Evolutionary conservation across 345 rosid species (phyloP).

Genomic region (Pistacia integerrima): DNA sequence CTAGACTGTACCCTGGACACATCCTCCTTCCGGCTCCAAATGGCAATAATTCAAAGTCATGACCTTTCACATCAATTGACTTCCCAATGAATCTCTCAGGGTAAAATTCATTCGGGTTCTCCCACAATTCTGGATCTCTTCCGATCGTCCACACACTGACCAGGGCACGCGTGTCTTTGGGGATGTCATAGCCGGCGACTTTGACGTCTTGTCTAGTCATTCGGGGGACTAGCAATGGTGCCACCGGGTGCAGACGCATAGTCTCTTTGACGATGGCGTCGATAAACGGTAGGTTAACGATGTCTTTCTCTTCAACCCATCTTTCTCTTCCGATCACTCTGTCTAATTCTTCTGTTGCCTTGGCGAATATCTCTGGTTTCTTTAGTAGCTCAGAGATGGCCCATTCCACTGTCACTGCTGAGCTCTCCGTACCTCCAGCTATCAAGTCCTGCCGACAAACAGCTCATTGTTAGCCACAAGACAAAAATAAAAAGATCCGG

Average conservation of each 20-base stretch:
- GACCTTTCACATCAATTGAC: conserved; percentile 55
- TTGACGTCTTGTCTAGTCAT: conserved; percentile 38
- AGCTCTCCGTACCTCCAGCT: conserved; percentile 68
- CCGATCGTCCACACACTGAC: conserved; percentile 60
- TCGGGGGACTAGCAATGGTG: conserved; percentile 58
- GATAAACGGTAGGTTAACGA: conserved; percentile 44
- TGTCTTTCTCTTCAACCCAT: conserved; percentile 65
- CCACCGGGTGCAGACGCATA: conserved; percentile 72
- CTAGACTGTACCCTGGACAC: conserved; percentile 73
- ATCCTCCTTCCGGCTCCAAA: conserved; percentile 76
- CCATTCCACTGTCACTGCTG: conserved; percentile 68
- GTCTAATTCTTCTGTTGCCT: conserved; percentile 61
- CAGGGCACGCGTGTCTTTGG: conserved; percentile 41
- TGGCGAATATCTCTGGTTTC: conserved; percentile 48
- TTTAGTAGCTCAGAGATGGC: conserved; percentile 52
- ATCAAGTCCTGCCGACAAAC: conserved; percentile 44
- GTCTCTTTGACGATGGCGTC: conserved; percentile 55
- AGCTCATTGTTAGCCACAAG: not conserved
- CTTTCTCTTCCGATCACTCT: conserved; percentile 51
- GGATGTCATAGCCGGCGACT: conserved; percentile 49
- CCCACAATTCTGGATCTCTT: conserved; percentile 61
- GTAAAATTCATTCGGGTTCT: conserved; percentile 47
- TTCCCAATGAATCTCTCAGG: conserved; percentile 59
- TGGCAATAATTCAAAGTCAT: conserved; percentile 58
- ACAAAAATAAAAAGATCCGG: not conserved